These are phyloP conservation scores for Kokia cookei DNA, from an alignment of 441 rosid species.

Conservation along the genomic window DNA sequence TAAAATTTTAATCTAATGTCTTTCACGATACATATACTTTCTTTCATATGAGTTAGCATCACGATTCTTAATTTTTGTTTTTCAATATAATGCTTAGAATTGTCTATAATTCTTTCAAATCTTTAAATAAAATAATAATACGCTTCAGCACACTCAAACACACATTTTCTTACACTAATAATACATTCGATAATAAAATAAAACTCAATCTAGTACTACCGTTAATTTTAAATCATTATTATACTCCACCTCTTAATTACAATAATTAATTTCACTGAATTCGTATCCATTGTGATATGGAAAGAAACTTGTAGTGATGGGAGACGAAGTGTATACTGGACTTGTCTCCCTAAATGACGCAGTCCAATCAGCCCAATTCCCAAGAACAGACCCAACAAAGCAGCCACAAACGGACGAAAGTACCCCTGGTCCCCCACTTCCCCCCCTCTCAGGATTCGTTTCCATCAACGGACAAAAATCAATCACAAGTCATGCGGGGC, in stretches of 20 bases:
- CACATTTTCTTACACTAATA: accelerated
- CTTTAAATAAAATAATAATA: accelerated
- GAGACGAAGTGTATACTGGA: background rate
- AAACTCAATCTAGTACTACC: too few species aligned
- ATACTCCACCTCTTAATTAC: too few species aligned
- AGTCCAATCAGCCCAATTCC: constrained; percentile 23
- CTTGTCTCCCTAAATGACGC: constrained; percentile 30
- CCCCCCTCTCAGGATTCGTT: constrained; percentile 5
- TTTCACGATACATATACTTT: too few species aligned
- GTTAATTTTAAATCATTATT: too few species aligned
- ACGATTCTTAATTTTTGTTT: too few species aligned
- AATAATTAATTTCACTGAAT: too few species aligned
- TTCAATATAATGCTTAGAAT: too few species aligned
- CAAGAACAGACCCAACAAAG: background rate
- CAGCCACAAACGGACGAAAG: constrained; percentile 4
- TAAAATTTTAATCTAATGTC: too few species aligned
- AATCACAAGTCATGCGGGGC: background rate
- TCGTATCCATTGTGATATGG: background rate
- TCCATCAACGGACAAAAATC: constrained; percentile 17
- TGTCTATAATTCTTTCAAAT: accelerated
- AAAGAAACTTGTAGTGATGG: background rate
- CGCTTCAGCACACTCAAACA: accelerated
- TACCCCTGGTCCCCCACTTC: background rate
- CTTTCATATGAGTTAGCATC: too few species aligned
- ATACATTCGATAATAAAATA: accelerated